Base-by-base conservation (phyloP, 352 stramenopile species). In the Halophytophthora polymorphica region DNA sequence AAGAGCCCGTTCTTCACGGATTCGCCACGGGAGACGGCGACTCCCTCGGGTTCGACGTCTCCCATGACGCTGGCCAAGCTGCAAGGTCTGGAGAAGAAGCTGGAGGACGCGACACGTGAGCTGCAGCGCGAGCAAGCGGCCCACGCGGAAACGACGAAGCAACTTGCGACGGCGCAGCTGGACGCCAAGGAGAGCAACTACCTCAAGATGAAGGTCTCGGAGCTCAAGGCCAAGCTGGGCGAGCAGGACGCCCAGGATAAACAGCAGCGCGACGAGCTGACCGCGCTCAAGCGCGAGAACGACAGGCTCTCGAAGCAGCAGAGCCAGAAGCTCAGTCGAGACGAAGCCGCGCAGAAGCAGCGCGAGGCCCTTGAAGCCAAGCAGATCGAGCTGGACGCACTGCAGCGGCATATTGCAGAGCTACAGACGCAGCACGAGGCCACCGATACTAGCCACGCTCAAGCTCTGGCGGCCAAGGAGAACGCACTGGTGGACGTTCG, bases 161-260 rank as follows among this genome's bases (percentile, higher is more conserved):
- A 77, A 28, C 57, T 73, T 13, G 57, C 69, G 12, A 46, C 56
- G 2, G 63, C 61, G n/a, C 55, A 65, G n/a, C 50, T 64, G 7
- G 71, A 79, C 39, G 71, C 71, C 8, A 79, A 79, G 44, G 71
- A 83, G 39, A 72, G 59, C 46, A 74, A 75, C 44, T 83, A 83
- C 50, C 58, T 73, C 25, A 73, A 75, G 38, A 83, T 79, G 71
- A 83, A 83, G 56, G 57, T 64, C 23, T 77, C 54, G 25, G 66
- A 83, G 43, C 48, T 62, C 8, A 83, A 83, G 43, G 34, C 49
- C 44, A 79, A 83, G 37, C 56, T 83, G 10, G 45, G 51, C 3
- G 64, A 73, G 14, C 61, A 77, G 21, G 69, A 68, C 17, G 50
- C 43, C 31, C 41, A 65, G 7, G 43, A 55, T 8, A 58, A 68